Evolutionary conservation across 2,329 filamentous ascomycete genomes (phyloP).

Genomic region (Colletotrichum zoysiae): DNA sequence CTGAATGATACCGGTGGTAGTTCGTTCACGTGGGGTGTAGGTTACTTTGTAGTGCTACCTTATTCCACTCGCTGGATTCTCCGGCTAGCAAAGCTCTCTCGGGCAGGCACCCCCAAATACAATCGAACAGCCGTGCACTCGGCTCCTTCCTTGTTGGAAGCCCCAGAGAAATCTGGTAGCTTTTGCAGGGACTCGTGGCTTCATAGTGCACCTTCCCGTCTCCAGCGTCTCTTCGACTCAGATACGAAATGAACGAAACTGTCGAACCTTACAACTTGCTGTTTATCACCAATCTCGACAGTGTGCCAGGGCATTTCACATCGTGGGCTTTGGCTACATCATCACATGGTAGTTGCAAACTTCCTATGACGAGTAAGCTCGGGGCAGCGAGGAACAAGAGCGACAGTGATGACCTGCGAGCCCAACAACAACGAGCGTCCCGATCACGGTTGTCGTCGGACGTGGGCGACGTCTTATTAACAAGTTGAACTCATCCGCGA

Average conservation of each 20-base stretch:
- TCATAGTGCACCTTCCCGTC: not conserved
- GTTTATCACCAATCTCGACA: not conserved
- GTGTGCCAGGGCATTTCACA: not conserved
- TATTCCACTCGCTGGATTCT: not conserved
- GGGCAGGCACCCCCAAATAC: not conserved
- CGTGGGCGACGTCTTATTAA: constrained; percentile 10
- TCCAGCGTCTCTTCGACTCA: not conserved
- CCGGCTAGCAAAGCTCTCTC: not conserved
- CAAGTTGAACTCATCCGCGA: not conserved
- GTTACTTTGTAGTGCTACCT: not conserved
- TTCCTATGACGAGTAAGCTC: not conserved
- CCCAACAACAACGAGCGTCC: not conserved
- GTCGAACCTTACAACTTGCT: not conserved
- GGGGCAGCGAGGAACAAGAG: not conserved
- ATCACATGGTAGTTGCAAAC: not conserved
- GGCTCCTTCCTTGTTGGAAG: not conserved
- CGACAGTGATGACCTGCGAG: not conserved
- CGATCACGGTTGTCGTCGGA: not conserved
- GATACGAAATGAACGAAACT: not conserved
- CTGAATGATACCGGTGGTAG: not conserved
- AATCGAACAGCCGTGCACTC: not conserved
- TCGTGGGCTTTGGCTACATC: not conserved
- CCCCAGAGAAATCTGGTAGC: not conserved
- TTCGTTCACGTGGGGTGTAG: not conserved
- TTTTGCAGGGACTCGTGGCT: not conserved